Conservation (phyloP, 805 yeast genomes). For the Myxozyma neotropica region DNA sequence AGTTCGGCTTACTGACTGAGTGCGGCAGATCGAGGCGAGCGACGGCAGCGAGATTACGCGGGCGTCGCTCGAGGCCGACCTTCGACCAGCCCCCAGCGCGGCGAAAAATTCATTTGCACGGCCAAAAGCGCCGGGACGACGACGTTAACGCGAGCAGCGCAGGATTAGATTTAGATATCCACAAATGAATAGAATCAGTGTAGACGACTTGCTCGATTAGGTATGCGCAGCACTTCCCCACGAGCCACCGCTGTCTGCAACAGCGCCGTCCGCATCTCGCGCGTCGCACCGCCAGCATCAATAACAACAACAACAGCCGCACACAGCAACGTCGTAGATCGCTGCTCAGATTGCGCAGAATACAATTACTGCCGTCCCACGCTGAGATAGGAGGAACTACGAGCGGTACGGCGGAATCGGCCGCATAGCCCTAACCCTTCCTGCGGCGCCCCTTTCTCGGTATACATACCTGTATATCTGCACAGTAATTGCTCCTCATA, state of each 20-base stretch:
- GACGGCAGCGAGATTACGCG: slow-evolving; percentile 37
- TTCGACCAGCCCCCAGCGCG: slow-evolving; percentile 26
- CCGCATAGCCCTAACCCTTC: background rate
- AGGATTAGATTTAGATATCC: background rate
- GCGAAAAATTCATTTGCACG: slow-evolving; percentile 24
- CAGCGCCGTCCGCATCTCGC: background rate
- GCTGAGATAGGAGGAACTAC: too few relatives aligned
- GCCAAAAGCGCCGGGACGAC: slow-evolving; percentile 35
- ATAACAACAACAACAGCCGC: background rate
- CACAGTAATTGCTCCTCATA: too few relatives aligned
- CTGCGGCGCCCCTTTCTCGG: slow-evolving; percentile 7
- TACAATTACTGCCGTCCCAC: too few relatives aligned
- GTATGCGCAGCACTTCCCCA: too few relatives aligned
- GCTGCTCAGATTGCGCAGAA: too few relatives aligned
- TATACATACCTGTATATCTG: too few relatives aligned
- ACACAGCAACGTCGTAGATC: too few relatives aligned
- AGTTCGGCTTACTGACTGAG: background rate
- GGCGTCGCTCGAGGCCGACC: slow-evolving; percentile 23
- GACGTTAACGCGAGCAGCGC: slow-evolving; percentile 21
- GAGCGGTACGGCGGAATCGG: too few relatives aligned
- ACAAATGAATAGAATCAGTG: background rate
- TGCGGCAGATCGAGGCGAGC: slow-evolving; percentile 37
- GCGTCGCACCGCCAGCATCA: background rate
- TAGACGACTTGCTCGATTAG: background rate
- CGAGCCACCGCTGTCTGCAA: background rate